These are phyloP conservation scores for Kandelia obovata DNA, from an alignment of 345 rosid genomes.

Conservation along the genomic window DNA sequence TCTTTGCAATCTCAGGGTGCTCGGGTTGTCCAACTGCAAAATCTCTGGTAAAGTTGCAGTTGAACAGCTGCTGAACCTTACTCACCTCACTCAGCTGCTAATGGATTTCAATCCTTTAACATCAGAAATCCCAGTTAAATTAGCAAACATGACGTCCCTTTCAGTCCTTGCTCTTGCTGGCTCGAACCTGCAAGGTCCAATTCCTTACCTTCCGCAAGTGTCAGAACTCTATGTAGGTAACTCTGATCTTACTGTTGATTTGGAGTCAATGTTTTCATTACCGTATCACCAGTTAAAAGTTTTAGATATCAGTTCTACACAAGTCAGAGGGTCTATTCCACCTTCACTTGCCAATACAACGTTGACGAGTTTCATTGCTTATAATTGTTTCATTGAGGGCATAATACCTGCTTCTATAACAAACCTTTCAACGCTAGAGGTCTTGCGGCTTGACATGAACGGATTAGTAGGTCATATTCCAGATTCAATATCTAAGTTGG, in stretches of 20 bases:
- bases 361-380: constrained; percentile 9
- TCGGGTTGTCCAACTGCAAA: constrained; percentile 18
- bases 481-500: constrained; percentile 18
- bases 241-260: constrained; percentile 6
- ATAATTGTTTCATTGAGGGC: constrained; percentile 18
- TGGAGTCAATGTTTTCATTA: constrained; percentile 17
- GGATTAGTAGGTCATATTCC: constrained; percentile 9
- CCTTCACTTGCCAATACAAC: constrained; percentile 16
- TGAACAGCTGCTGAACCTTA: constrained; percentile 20
- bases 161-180: constrained; percentile 10
- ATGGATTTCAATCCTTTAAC: constrained; percentile 22
- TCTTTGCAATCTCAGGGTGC: constrained; percentile 19
- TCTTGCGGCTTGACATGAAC: neutral
- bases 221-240: neutral
- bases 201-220: constrained; percentile 24
- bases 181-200: constrained; percentile 15
- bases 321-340: constrained; percentile 21
- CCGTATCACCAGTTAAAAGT: constrained; percentile 19
- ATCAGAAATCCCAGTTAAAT: constrained; percentile 21
- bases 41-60: constrained; percentile 7
- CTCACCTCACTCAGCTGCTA: neutral
- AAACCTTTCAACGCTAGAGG: constrained; percentile 12
- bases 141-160: constrained; percentile 22
- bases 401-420: constrained; percentile 16
- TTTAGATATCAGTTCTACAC: constrained; percentile 13